These are phyloP conservation scores for Blastobotrys persicus DNA, from an alignment of 1,139 yeast species.

Conservation along the genomic window DNA sequence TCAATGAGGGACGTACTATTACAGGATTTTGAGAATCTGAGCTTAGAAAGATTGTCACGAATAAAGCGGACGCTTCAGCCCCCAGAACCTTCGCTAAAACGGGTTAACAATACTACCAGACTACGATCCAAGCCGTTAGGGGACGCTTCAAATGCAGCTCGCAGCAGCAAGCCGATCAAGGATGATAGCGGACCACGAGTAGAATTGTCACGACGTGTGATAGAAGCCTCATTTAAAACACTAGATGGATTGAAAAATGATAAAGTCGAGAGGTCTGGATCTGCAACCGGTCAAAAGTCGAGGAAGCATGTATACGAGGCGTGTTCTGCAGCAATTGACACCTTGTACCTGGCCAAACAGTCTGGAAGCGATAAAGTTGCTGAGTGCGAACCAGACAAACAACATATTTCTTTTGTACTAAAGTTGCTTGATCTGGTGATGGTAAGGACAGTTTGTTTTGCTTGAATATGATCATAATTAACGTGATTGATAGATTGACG, in stretches of 20 bases:
- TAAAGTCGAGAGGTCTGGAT: no score
- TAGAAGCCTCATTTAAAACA: conserved; percentile 15
- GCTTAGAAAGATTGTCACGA: conserved; percentile 18
- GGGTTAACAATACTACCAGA: conserved; percentile 7
- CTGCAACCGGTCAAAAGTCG: conserved; percentile 10
- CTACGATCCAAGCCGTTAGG: conserved; percentile 14
- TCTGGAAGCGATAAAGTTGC: not conserved
- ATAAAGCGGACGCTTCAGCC: conserved; percentile 18
- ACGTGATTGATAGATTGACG: conserved; percentile 13
- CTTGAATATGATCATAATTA: not conserved
- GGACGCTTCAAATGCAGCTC: not conserved
- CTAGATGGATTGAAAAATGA: conserved; percentile 17
- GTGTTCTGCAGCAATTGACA: conserved; percentile 17
- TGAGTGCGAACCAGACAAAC: conserved; percentile 20
- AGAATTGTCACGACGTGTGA: conserved; percentile 18
- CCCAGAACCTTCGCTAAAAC: no score
- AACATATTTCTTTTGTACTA: conserved; percentile 23
- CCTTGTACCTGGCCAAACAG: conserved; percentile 15
- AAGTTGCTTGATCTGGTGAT: conserved; percentile 23
- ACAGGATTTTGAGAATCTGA: conserved; percentile 19
- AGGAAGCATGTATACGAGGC: conserved; percentile 20
- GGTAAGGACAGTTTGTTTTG: conserved; percentile 13
- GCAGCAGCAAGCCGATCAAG: not conserved
- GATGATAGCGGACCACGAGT: conserved; percentile 8
- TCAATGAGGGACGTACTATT: conserved; percentile 10